These are phyloP conservation scores for Lunasporangiospora selenospora DNA, from an alignment of 192 early-diverging fungal genomes.

Conservation along the genomic window DNA sequence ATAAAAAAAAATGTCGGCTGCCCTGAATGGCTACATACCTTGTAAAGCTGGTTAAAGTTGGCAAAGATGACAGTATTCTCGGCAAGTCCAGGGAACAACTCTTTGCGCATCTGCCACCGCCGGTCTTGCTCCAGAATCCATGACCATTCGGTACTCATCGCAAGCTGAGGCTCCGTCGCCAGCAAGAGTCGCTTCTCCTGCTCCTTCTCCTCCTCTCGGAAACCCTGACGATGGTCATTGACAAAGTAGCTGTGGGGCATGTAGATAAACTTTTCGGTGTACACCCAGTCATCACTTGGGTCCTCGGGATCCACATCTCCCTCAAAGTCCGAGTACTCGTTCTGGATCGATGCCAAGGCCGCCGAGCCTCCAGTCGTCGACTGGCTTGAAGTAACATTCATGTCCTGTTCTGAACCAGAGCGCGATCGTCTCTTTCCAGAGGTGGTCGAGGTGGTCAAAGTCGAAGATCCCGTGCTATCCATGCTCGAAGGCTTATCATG, in stretches of 20 bases:
- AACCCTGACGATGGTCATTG: conserved; percentile 93
- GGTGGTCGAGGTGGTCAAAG: no score
- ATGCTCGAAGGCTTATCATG: background rate
- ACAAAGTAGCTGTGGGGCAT: conserved; percentile 96
- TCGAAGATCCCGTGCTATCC: no score
- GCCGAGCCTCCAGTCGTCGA: no score
- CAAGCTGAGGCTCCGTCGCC: conserved; percentile 35
- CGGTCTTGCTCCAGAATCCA: conserved; percentile 84
- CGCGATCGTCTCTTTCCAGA: conserved; percentile 29
- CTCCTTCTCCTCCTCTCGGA: conserved; percentile 79
- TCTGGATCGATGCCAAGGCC: background rate
- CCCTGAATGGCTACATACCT: no score
- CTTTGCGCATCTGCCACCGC: conserved; percentile 84
- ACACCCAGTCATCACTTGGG: conserved; percentile 69
- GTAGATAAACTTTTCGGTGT: conserved; percentile 88
- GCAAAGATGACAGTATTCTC: conserved; percentile 93
- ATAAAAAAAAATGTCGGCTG: no score
- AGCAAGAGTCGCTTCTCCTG: conserved; percentile 22
- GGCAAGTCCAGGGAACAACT: conserved; percentile 81
- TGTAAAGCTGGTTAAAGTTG: conserved; percentile 98
- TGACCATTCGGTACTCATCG: conserved; percentile 45
- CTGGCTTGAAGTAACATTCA: conserved; percentile 20
- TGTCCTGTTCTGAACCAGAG: conserved; percentile 6
- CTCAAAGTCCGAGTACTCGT: conserved; percentile 51
- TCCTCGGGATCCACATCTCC: conserved; percentile 67